Conservation (phyloP, 2,329 filamentous ascomycete genomes). For the Magnaporthales sp. region DNA sequence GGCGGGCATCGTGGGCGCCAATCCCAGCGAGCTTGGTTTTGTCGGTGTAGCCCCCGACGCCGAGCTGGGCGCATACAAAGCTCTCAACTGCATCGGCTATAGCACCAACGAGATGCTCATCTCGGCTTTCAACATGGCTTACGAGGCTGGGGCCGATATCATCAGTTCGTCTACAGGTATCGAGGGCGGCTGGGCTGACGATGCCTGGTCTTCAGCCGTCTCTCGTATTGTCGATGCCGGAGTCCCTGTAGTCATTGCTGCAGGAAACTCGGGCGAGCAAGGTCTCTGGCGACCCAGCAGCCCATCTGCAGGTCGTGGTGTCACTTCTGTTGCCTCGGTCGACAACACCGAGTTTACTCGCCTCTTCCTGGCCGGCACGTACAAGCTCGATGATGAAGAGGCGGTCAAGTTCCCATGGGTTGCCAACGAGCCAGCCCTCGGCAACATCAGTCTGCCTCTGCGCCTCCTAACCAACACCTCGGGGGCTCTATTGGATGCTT, state of each 20-base stretch:
- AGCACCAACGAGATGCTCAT: slow-evolving; percentile 30
- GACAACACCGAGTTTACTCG: slow-evolving; percentile 14
- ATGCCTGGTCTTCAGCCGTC: slow-evolving; percentile 1
- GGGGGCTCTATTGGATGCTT: slow-evolving; percentile 33
- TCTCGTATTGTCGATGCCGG: slow-evolving; percentile 30
- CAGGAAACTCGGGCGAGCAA: slow-evolving; percentile 27
- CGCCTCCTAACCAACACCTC: slow-evolving; percentile 31
- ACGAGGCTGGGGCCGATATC: slow-evolving; percentile 31
- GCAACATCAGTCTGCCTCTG: slow-evolving; percentile 15
- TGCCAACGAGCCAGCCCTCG: slow-evolving; percentile 10
- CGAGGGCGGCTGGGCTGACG: background rate
- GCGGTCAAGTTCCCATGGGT: slow-evolving; percentile 11
- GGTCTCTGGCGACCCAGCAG: background rate
- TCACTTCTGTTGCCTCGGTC: slow-evolving; percentile 35
- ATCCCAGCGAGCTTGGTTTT: slow-evolving; percentile 22
- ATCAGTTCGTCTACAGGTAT: slow-evolving; percentile 21
- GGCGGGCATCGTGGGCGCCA: slow-evolving; percentile 36
- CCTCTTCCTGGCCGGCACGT: slow-evolving; percentile 9
- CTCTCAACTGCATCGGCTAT: slow-evolving; percentile 24
- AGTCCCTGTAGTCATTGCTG: slow-evolving; percentile 29
- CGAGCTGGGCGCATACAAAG: slow-evolving; percentile 29
- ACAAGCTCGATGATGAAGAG: slow-evolving; percentile 7
- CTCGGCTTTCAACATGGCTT: slow-evolving; percentile 31
- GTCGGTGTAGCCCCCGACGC: slow-evolving; percentile 31
- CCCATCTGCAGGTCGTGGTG: slow-evolving; percentile 26